Base-by-base conservation (phyloP, 1,284 basidiomycete genomes). In the Malassezia yamatoensis region DNA sequence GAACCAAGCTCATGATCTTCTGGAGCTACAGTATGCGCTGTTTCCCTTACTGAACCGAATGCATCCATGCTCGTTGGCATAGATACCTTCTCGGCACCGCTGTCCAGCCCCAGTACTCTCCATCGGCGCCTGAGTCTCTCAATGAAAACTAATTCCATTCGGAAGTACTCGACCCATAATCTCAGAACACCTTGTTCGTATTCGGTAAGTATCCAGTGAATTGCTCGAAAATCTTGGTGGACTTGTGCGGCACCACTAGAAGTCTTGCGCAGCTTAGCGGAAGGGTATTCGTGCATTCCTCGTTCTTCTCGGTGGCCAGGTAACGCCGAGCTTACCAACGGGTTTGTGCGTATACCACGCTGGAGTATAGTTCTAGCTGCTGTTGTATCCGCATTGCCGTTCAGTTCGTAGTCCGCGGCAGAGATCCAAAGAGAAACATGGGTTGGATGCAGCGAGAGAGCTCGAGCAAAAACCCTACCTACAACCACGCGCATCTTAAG, bases 81-180 rank as follows among this genome's bases (percentile, higher is more conserved):
- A 3, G 18, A 1, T n/a, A 15, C 39, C 10, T 16, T 39, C 15
- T 59, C 47, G n/a, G 46, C 46, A 10, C 61, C 60, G 58, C 66
- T 63, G 34, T 65, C 58, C 38, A 88, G 82, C 3, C 86, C 87
- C 12, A 88, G 79, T 6, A 87, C 79, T 44, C 81, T 82, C 88
- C 88, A 91, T 40, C 90, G 79, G 58, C 88, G 78, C 39, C 88
- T 78, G 49, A 94, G 77, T 10, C 83, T 83, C 77, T 94, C 90
- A 15, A 90, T 80, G 75, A 90, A 94, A 3, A 85, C 85, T 8
- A 93, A 77, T 75, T 96, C 90, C 83, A 94, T 88, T 67, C 85
- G 85, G 61, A 90, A 83, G 74, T 91, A 73, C 43, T 72, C 67
- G 10, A 67, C 52, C 67, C 68, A 71, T 5, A 73, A 61, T n/a